Conservation (phyloP, 495 filamentous ascomycete genomes). For the Aspergillus sclerotiicarbonarius region DNA sequence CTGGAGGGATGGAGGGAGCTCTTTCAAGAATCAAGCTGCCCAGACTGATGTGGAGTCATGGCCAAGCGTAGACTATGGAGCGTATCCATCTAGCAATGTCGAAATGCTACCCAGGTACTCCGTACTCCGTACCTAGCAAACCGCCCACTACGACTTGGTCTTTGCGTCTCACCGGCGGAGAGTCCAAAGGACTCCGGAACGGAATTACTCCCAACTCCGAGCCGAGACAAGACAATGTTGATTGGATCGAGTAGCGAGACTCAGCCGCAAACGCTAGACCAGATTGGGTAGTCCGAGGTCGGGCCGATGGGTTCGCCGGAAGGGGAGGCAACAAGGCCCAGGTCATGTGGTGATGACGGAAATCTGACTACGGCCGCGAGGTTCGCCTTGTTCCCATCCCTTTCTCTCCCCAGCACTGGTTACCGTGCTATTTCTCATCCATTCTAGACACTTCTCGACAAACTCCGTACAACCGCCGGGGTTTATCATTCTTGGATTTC, state of each 20-base stretch:
- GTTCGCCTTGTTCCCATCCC: constrained; percentile 10
- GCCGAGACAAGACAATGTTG: not conserved
- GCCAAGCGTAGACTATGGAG: too few species aligned
- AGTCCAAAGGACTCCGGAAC: not conserved
- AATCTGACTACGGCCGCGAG: constrained; percentile 17
- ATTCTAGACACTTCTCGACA: not conserved
- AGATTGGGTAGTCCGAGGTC: constrained; percentile 2
- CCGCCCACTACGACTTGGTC: too few species aligned
- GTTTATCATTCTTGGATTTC: too few species aligned
- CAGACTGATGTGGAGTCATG: too few species aligned
- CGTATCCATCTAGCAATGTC: too few species aligned
- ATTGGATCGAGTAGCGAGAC: not conserved
- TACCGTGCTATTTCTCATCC: constrained; percentile 13
- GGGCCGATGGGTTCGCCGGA: constrained; percentile 3
- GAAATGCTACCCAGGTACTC: too few species aligned
- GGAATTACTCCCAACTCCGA: not conserved
- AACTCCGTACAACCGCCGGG: too few species aligned
- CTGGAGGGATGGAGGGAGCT: too few species aligned
- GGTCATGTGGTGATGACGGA: constrained; percentile 25
- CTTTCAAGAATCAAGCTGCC: too few species aligned
- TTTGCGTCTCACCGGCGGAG: not conserved
- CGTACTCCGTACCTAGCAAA: too few species aligned
- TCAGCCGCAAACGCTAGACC: constrained; percentile 4
- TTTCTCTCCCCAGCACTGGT: constrained; percentile 16
- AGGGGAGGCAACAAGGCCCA: constrained; percentile 14